Base-by-base conservation (phyloP, 768 basidiomycete species). In the Macrolepiota dolichaula region DNA sequence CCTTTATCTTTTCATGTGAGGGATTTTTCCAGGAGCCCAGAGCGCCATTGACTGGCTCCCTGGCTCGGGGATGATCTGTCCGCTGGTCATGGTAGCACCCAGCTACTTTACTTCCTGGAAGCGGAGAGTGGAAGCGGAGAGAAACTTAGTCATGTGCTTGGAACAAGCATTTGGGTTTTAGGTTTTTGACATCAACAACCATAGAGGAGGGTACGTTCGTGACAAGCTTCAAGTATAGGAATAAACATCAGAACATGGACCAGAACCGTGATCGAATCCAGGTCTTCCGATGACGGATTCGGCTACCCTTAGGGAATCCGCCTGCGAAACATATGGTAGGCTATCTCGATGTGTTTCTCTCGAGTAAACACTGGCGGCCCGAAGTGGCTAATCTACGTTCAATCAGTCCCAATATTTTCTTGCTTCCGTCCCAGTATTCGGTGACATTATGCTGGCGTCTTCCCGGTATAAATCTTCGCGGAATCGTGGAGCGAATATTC, bases 121-220 rank as follows among this genome's bases (percentile, higher is more conserved):
- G 52, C 35, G 24, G 50, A n/a, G 37, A n/a, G n/a, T n/a, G n/a
- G n/a, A n/a, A n/a, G n/a, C n/a, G n/a, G n/a, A 44, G 17, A 24
- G 27, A 32, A 42, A 52, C 24, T 22, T n/a, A 29, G 24, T 47
- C 59, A 17, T 49, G 35, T 54, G 44, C 22, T 29, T 46, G 32
- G 6, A 60, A 40, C 58, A 51, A 59, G 19, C 50, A 44, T 60
- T 53, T 60, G 51, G n/a, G 59, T 60, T 60, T 60, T 36, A 53
- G n/a, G 17, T 59, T 59, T 52, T 52, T 59, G 58, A 27, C 50
- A 44, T 44, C 19, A 5, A 19, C 51, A 22, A n/a, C 58, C 29
- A 58, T 7, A 37, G 51, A 35, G 24, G 37, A 54, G 24, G 36
- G 15, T 19, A 32, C 50, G 19, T 42, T 32, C 49, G 15, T n/a